Base-by-base conservation (phyloP, 2,329 filamentous ascomycete species). In the Phialophora chinensis region DNA sequence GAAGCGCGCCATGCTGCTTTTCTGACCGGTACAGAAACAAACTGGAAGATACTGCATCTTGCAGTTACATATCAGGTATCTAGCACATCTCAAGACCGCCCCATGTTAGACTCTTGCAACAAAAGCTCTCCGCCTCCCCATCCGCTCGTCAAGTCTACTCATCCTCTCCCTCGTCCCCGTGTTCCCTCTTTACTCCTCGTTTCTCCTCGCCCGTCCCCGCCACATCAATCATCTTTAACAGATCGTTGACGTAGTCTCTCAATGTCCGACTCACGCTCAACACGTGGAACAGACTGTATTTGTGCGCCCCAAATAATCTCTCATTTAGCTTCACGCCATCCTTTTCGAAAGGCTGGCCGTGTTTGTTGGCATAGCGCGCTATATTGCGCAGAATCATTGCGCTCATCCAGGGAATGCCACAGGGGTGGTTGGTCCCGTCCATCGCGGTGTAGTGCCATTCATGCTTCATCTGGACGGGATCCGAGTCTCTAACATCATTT, bases 311-410 rank as follows among this genome's bases (percentile, higher is more conserved):
- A 42, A 73, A 73, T 20, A 73, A 50, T 33, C 60, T 57, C 47
- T 68, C 62, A 42, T 66, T 71, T 1, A 73, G 65, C 8, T 42
- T 60, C 12, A 66, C 57, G 17, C 70, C 68, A 27, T 71, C 60
- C 53, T 68, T 63, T 38, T 72, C 67, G 52, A 70, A 70, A 23
- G 58, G 57, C n/a, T 65, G 58, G 12, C 71, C 71, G 57, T 73
- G 62, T 56, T 66, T 67, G 61, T 67, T 70, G 3, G 81, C 73
- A 66, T 81, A 80, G 10, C 79, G 73, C 10, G 80, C 79, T 31
- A 84, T 74, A 59, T 84, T 84, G 50, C 81, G 79, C 70, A 84
- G 68, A 2, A 84, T 77, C 54, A 84, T 72, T 6, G 79, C 76
- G 31, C 80, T 79, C 70, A 82, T 82, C 73, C 82, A 82, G 23